Evolutionary conservation across 2,329 filamentous ascomycete genomes (phyloP).

Genomic region (Penicillium occitanis): DNA sequence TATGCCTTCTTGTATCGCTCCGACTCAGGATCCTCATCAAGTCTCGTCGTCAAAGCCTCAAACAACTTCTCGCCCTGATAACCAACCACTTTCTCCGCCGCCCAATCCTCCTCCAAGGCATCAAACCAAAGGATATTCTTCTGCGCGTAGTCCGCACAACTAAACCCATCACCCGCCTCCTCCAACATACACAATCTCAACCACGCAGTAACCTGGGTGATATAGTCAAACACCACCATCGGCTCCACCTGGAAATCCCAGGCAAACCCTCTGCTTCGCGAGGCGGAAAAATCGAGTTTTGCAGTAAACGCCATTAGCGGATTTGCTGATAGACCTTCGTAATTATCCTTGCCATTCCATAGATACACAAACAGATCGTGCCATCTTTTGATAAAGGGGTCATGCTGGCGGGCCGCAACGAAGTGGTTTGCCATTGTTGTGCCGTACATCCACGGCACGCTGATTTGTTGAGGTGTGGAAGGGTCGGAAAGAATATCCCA

Average conservation of each 20-base stretch:
- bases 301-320: slow-evolving; percentile 26
- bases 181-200: slow-evolving; percentile 33
- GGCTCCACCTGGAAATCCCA: slow-evolving; percentile 27
- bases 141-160: slow-evolving; percentile 32
- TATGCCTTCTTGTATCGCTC: slow-evolving; percentile 33
- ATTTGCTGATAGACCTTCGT: slow-evolving; percentile 31
- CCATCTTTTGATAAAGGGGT: slow-evolving; percentile 49
- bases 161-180: slow-evolving; percentile 33
- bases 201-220: slow-evolving; percentile 44
- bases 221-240: slow-evolving; percentile 34
- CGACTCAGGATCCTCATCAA: slow-evolving; percentile 28
- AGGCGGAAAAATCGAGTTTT: slow-evolving; percentile 15
- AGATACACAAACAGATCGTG: slow-evolving; percentile 40
- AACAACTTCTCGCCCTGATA: slow-evolving; percentile 30
- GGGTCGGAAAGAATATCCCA: slow-evolving; percentile 32
- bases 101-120: slow-evolving; percentile 26
- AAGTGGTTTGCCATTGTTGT: slow-evolving; percentile 44
- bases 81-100: slow-evolving; percentile 28
- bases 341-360: slow-evolving; percentile 39
- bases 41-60: slow-evolving; percentile 28
- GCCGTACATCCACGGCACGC: slow-evolving; percentile 19
- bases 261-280: slow-evolving; percentile 7
- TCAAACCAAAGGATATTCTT: slow-evolving; percentile 32
- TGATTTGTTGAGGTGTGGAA: slow-evolving; percentile 6
- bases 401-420: slow-evolving; percentile 44